Evolutionary conservation across 805 yeast species (phyloP).

Genomic region (Schizosaccharomyces japonicus): DNA sequence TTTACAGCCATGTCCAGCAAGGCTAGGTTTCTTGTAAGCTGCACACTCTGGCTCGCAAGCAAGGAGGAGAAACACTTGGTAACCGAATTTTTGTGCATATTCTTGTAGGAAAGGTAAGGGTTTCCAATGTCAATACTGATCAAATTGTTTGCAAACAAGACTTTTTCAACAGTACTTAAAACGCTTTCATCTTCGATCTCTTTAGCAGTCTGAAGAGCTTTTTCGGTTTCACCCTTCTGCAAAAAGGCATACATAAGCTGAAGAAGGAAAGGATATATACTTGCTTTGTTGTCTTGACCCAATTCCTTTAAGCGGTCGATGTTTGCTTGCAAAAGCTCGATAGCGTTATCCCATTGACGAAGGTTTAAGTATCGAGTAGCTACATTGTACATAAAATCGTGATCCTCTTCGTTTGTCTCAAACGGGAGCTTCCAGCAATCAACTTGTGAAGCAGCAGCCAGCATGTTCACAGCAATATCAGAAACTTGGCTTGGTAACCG

Average conservation of each 20-base stretch:
- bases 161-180: too few species aligned
- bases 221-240: background rate
- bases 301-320: background rate
- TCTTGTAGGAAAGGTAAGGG: background rate
- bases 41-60: background rate
- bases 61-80: background rate
- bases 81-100: background rate
- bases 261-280: background rate
- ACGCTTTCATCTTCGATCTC: background rate
- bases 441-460: constrained; percentile 1
- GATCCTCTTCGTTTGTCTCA: background rate
- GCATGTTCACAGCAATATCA: background rate
- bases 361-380: constrained; percentile 1
- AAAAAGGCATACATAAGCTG: background rate
- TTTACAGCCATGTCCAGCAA: constrained; percentile 3
- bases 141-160: background rate
- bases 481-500: background rate
- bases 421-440: background rate
- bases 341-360: background rate
- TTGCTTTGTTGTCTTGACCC: background rate
- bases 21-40: background rate
- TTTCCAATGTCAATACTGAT: background rate
- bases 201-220: background rate
- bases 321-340: background rate
- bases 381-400: background rate